Evolutionary conservation across 1,284 basidiomycete species (phyloP), one percentile per base, ranked within the genome.

Genomic region (Apiotrichum montevideense): DNA sequence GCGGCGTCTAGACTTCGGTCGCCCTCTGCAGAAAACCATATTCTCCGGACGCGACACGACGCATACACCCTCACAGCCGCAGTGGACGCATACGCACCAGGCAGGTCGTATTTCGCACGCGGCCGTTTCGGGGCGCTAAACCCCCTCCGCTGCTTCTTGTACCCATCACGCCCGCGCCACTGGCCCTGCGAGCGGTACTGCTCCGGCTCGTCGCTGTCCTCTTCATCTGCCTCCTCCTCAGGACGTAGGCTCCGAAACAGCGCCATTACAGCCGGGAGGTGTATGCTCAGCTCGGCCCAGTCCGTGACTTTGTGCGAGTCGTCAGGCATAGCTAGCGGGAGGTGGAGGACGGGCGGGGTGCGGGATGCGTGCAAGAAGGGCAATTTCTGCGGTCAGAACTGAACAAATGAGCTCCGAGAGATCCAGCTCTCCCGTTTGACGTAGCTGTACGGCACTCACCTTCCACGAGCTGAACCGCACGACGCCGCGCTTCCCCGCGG

Each of bases 401-500:
- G 13, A 39, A 39, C 37, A 13, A 39, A 9, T 9, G 9, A 39
- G 37, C 37, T 39, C 29, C 34, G 21, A 41, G 6, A 40, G n/a
- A 41, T 7, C 53, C 14, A 14, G 8, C 33, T 54, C 9, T 39
- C 37, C 37, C 9, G 9, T 9, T 13, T n/a, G 14, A 6, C 6
- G 15, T 9, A 21, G 3, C 32, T 39, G 9, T 39, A 8, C 37
- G 35, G 8, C 15, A 72, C 72, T 72, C 69, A 88, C 88, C 85
- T 90, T 88, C 67, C 90, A 91, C 10, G 86, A 90, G 29, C 88
- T 90, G 58, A 85, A 81, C 33, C 88, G 79, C 32, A 91, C 69
- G 37, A 82, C 72, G 0, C 87, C 89, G 57, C 79, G 78, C 59
- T 80, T 78, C 6, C 84, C 84, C 6, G 72, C 68, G 46, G 78